Evolutionary conservation across 352 stramenopile species (phyloP).

Genomic region (Phytophthora quininea): DNA sequence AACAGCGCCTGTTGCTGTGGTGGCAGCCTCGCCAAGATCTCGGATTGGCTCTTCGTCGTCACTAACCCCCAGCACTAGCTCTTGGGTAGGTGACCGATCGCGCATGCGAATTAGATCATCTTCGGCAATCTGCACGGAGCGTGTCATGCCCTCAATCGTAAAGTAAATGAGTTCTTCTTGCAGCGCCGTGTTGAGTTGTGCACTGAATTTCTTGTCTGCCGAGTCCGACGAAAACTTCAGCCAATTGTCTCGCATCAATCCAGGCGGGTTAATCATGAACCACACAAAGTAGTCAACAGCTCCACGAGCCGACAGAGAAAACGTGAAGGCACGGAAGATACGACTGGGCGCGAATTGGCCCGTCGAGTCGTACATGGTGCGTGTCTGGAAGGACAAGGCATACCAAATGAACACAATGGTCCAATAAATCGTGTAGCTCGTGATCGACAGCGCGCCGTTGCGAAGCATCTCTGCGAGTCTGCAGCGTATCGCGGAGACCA

Average conservation of each 20-base stretch:
- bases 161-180: conserved; percentile 91
- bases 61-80: conserved; percentile 34
- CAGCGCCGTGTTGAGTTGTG: conserved; percentile 88
- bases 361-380: conserved; percentile 47
- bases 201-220: conserved; percentile 81
- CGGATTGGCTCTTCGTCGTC: conserved; percentile 21
- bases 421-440: conserved; percentile 86
- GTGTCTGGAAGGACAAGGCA: conserved; percentile 70
- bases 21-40: conserved; percentile 27
- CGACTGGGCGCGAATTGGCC: conserved; percentile 48
- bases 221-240: conserved; percentile 80
- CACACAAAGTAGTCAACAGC: conserved; percentile 84
- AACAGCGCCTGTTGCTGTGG: conserved; percentile 25
- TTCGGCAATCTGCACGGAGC: conserved; percentile 71
- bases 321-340: conserved; percentile 74
- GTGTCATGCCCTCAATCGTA: conserved; percentile 89
- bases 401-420: conserved; percentile 85
- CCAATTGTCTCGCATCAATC: conserved; percentile 63
- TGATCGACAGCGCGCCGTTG: conserved; percentile 79
- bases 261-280: conserved; percentile 86
- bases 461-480: conserved; percentile 83
- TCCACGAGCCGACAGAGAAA: conserved; percentile 68
- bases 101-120: conserved; percentile 58
- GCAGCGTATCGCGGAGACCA: conserved; percentile 72
- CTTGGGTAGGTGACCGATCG: conserved; percentile 56